Base-by-base conservation (phyloP, 2,329 filamentous ascomycete species). In the Fusarium haematococcum region DNA sequence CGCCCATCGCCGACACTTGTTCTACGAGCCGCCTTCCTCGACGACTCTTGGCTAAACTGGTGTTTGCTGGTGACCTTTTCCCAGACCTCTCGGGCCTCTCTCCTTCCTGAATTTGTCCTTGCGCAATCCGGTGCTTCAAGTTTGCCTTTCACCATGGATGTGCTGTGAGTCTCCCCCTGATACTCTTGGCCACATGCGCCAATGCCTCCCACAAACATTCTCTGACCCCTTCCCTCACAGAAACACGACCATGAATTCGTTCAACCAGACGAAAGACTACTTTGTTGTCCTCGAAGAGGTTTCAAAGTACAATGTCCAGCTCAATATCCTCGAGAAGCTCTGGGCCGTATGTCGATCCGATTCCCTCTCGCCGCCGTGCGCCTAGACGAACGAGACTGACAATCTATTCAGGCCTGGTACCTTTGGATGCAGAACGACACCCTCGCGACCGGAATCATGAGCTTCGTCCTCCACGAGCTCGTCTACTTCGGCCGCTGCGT, bases 341-440 rank as follows among this genome's bases (percentile, higher is more conserved):
- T 99, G 97, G 97, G 93, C 94, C 59, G 91, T 91, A 87, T 81
- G 90, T 90, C 69, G 65, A 73, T 45, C 65, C 39, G 58, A 39
- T 54, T 43, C 56, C 50, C 48, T 33, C 18, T 30, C 37, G 27
- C 33, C 61, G 65, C 32, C 54, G 59, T 37, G 14, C 74, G 37
- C 48, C 39, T 18, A 61, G 48, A 18, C 35, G 35, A 69, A 30
- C 68, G 54, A 74, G 63, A 69, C 70, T 75, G 69, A 79, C 68
- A 54, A 32, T n/a, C 6, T 32, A 63, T 23, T n/a, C 58, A 91
- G 84, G 92, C 95, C 45, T 98, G 95, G 96, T 99, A 99, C 84
- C 90, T 96, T 18, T 99, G 92, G 89, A 98, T 98, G 93, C 94
- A 97, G 84, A 99, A 99, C 83, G 97, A 99, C 85, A 92, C 94